Base-by-base conservation (phyloP, 2,329 filamentous ascomycete species). In the Didymella segeticola region DNA sequence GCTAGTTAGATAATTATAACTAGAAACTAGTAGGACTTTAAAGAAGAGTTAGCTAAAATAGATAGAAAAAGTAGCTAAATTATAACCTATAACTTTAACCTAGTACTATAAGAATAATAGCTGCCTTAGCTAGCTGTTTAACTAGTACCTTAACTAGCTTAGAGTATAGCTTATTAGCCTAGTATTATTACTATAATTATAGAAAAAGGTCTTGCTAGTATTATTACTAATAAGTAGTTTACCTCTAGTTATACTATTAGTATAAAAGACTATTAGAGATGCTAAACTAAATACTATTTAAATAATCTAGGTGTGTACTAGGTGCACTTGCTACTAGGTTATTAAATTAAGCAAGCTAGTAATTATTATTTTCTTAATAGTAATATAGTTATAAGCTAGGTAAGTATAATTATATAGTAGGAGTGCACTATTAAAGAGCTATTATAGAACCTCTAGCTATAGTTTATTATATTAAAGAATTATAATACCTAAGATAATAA, bases 191-290 rank as follows among this genome's bases (percentile, higher is more conserved):
- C 27, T 23, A 27, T 27, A 15, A 45, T 45, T 6, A 29, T 33
- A 5, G 30, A 45, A 11, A 30, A 45, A 6, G 42, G 42, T 4
- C 42, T 45, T 45, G 30, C 42, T 45, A 11, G 15, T 34, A 20
- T 45, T 26, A 30, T 45, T 45, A 17, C 42, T 5, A 22, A 20
- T 12, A 20, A 45, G 42, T 7, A n/a, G 5, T 45, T 22, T 34
- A 22, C 42, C 7, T 11, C 9, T n/a, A 20, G 42, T 20, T 9
- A 5, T 14, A 20, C 42, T 14, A 45, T 45, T 36, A 8, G 42
- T n/a, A 45, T 45, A 45, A 45, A 15, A 34, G 42, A 45, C 31
- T 27, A 36, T 7, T 45, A n/a, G 42, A 45, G 42, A 12, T 45
- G 42, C 14, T 2, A 25, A 5, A 22, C 34, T 12, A 20, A 34